Base-by-base conservation (phyloP, 176 grass and related monocot species). In the Zea luxurians region DNA sequence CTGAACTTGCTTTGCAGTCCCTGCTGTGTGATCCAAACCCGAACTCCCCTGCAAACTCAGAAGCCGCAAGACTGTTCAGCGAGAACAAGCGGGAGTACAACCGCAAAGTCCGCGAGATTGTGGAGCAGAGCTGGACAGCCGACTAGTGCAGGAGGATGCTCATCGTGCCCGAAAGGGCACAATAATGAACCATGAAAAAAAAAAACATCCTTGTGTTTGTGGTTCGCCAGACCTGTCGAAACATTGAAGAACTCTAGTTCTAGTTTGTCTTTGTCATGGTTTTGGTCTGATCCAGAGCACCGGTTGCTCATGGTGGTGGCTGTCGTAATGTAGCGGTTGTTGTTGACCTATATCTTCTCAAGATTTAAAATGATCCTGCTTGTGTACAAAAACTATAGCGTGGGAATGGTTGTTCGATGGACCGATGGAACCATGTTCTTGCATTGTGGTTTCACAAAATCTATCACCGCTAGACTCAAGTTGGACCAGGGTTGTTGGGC, bases 51-150 rank as follows among this genome's bases (percentile, higher is more conserved):
- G 94, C 94, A 45, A 97, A 97, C 79, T 97, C 94, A 0, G 94
- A 97, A 81, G 91, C 94, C 1, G 94, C 94, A 61, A 88, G 94
- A 65, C 70, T 97, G 74, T 97, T 90, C 83, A 97, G 91, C 2
- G 94, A 97, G 80, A 97, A 97, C 77, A 97, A 93, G 86, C 89
- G 94, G 15, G 94, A 97, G 54, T 97, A 97, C 87, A 97, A 97
- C 80, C 91, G 94, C 68, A 93, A 86, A 66, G 83, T 97, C 63
- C 94, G 94, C 0, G 91, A 97, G 64, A 90, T 97, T 2, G 94
- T 97, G 45, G 94, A 97, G 85, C 94, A 97, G 79, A 97, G 94
- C 87, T 97, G 94, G 94, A 97, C 94, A 50, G 94, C 94, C 48
- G 94, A 97, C 72, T 97, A 90, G 60, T 66, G 63, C 65, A 34